Percentiles rank a stretch among this genome's conserved stretches.
phyloP scores from a whole-genome alignment of 495 filamentous ascomycete species.

The Aspergillus leporis region DNA sequence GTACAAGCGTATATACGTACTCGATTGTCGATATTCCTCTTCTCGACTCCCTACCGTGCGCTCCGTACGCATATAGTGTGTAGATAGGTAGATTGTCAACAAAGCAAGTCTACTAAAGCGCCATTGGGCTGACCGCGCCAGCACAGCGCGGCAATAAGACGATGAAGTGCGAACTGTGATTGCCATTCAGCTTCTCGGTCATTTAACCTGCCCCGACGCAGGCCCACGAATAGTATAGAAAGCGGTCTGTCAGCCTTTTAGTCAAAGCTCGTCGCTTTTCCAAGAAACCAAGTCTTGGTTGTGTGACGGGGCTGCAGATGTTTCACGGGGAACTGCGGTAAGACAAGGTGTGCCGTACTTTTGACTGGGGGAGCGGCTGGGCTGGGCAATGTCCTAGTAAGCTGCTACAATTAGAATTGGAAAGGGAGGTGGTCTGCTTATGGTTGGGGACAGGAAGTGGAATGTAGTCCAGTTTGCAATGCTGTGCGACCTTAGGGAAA shows the following conservation, averaged over 20 bases:
- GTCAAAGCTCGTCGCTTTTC: not conserved
- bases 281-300: not conserved
- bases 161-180: not conserved
- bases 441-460: slow-evolving; percentile 2
- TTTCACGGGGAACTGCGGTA: slow-evolving; percentile 5
- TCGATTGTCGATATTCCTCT: too few species aligned
- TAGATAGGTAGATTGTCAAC: not conserved
- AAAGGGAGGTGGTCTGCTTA: slow-evolving; percentile 1
- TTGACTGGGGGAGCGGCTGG: not conserved
- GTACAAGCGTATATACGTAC: not conserved
- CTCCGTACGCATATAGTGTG: not conserved
- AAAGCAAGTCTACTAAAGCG: not conserved
- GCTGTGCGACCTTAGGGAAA: not conserved
- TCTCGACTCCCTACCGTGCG: not conserved
- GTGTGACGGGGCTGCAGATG: slow-evolving; percentile 6
- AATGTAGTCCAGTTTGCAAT: slow-evolving; percentile 1
- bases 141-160: not conserved
- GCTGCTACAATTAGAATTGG: not conserved
- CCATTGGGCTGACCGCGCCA: not conserved
- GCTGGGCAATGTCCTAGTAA: not conserved
- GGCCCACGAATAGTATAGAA: not conserved
- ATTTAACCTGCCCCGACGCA: not conserved
- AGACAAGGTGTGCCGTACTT: not conserved
- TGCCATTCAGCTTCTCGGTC: not conserved
- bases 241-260: not conserved